Base-by-base conservation (phyloP, 139 green algal species). In the Chlamydomonas incerta region DNA sequence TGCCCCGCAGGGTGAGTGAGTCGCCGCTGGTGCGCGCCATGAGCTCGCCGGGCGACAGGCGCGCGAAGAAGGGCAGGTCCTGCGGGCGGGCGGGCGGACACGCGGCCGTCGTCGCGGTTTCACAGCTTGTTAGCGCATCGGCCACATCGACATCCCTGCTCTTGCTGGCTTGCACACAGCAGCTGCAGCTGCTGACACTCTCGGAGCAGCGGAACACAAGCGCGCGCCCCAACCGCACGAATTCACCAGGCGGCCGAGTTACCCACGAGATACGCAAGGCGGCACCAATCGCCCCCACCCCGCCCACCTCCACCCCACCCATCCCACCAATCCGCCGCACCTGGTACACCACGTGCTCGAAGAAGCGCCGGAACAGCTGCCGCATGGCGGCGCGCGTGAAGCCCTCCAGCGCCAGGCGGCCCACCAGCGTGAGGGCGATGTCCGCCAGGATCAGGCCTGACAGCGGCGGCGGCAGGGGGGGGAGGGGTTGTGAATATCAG, bases 51-150 rank as follows among this genome's bases (percentile, higher is more conserved):
- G 88, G 57, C 5, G 52, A 68, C 33, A 91, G 81, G 29, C 60
- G 60, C 62, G 68, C 74, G 67, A 87, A 89, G 63, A 91, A 91
- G 28, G 83, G 60, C 29, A 72, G 21, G 69, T 91, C 88, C 79
- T 91, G 41, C 41, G 8, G 41, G 41, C 41, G 41, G 72, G 17
- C 34, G 18, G 41, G 41, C 41, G 8, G 41, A n/a, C n/a, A n/a
- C n/a, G n/a, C n/a, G n/a, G n/a, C n/a, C n/a, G n/a, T n/a, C n/a
- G n/a, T n/a, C n/a, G n/a, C n/a, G n/a, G n/a, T n/a, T n/a, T n/a
- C n/a, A n/a, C n/a, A n/a, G n/a, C n/a, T n/a, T n/a, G n/a, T n/a
- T n/a, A n/a, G n/a, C n/a, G n/a, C n/a, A n/a, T n/a, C n/a, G n/a
- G n/a, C n/a, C n/a, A n/a, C n/a, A n/a, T n/a, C n/a, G n/a, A n/a